A percentile compares a stretch with the other conserved stretches of the same genome.
Conservation (phyloP, 2,329 filamentous ascomycete species). For the Thielaviopsis populi region DNA sequence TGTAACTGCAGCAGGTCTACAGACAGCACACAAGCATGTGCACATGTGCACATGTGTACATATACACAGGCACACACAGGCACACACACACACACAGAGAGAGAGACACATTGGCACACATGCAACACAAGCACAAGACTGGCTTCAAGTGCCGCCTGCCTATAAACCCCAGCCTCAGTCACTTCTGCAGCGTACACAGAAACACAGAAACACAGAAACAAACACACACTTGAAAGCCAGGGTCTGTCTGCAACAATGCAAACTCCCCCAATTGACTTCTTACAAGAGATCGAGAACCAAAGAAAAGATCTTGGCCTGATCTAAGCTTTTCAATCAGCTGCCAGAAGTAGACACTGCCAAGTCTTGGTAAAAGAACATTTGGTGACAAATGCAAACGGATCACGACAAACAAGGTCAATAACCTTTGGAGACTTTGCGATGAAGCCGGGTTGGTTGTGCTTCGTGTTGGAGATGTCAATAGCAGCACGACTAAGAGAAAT, state of each 20-base stretch:
- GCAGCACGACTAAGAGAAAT: not conserved
- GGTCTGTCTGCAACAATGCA: not conserved
- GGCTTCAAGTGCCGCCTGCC: too few species aligned
- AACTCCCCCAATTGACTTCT: not conserved
- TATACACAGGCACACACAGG: too few species aligned
- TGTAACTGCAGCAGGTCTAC: not conserved
- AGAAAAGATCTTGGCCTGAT: not conserved
- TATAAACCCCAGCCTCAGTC: too few species aligned
- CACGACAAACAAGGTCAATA: not conserved
- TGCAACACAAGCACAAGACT: too few species aligned
- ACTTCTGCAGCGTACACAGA: too few species aligned
- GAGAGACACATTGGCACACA: too few species aligned
- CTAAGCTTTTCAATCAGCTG: conserved; percentile 2
- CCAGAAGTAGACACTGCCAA: not conserved
- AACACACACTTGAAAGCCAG: not conserved
- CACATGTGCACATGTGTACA: not conserved
- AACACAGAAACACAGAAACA: too few species aligned
- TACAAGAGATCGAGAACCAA: not conserved
- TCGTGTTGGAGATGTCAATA: not conserved
- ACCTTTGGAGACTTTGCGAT: not conserved
- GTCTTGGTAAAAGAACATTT: not conserved
- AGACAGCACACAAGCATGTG: not conserved
- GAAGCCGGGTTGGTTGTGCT: not conserved
- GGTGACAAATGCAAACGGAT: not conserved
- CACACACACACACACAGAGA: too few species aligned